Percentiles rank a stretch among this genome's conserved stretches.
These are phyloP conservation scores for Beauveria sp. DNA, from an alignment of 2,329 filamentous ascomycete genomes.

Conservation along the genomic window DNA sequence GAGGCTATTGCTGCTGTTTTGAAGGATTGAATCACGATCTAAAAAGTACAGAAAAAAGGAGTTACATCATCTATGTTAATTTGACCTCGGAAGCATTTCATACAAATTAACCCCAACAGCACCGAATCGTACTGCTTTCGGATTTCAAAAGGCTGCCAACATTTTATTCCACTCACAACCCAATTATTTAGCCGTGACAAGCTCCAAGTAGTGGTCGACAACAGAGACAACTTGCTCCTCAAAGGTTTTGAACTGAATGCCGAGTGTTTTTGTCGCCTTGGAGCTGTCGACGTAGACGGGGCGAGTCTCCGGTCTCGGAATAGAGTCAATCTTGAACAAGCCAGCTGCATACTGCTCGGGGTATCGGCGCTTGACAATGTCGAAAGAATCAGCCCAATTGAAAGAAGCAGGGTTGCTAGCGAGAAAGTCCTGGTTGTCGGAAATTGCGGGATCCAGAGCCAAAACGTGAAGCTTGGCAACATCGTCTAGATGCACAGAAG, in stretches of 20 bases:
- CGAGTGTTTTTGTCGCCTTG: conserved; percentile 25
- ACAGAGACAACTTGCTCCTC: conserved; percentile 28
- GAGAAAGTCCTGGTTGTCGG: conserved; percentile 17
- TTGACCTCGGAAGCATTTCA: background rate
- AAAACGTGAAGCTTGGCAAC: conserved; percentile 30
- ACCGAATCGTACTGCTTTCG: no score
- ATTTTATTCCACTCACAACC: background rate
- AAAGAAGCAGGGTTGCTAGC: conserved; percentile 19
- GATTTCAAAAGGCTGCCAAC: no score
- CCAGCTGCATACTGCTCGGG: conserved; percentile 14
- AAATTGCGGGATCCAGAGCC: conserved; percentile 25
- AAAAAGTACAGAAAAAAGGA: background rate
- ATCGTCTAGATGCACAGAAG: conserved; percentile 30
- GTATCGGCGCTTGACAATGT: conserved; percentile 27
- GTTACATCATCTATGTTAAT: background rate
- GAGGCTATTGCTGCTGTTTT: background rate
- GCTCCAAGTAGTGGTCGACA: conserved; percentile 26
- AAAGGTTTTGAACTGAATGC: conserved; percentile 23
- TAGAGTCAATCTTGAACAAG: conserved; percentile 13
- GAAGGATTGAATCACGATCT: background rate
- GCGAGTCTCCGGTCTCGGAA: background rate
- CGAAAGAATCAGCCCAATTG: conserved; percentile 32
- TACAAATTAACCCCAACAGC: no score
- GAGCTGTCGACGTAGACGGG: conserved; percentile 18
- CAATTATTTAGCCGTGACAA: conserved; percentile 10